Conservation (phyloP, 2,329 filamentous ascomycete species). For the Curvularia sp. region DNA sequence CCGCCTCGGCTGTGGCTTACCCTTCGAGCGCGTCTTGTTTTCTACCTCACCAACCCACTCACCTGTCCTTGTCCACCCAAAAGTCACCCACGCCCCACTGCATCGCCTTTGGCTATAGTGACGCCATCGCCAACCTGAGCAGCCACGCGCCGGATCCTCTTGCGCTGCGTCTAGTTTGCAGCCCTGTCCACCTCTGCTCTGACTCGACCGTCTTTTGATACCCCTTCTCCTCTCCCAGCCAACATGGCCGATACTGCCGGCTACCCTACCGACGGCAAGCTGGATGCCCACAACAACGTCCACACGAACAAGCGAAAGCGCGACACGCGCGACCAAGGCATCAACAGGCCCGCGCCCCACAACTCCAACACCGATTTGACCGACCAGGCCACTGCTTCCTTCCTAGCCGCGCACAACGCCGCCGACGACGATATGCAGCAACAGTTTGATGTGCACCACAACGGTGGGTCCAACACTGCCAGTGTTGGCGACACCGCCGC, state of each 20-base stretch:
- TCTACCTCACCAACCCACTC: conserved; percentile 21
- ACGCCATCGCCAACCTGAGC: conserved; percentile 1
- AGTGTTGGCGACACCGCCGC: conserved; percentile 66
- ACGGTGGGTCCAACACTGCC: conserved; percentile 59
- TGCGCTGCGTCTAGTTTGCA: neutral
- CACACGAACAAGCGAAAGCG: conserved; percentile 57
- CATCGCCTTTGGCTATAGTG: neutral
- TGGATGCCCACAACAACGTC: conserved; percentile 42
- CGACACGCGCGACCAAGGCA: conserved; percentile 54
- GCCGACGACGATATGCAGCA: conserved; percentile 54
- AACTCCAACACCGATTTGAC: conserved; percentile 45
- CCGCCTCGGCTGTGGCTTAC: conserved; percentile 23
- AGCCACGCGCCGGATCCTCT: conserved; percentile 8
- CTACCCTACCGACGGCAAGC: conserved; percentile 48
- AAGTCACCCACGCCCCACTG: neutral
- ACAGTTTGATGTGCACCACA: conserved; percentile 58
- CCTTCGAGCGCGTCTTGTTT: conserved; percentile 31
- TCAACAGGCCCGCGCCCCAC: conserved; percentile 48
- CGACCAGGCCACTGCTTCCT: conserved; percentile 50
- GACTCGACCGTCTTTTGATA: conserved; percentile 2
- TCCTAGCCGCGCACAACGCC: conserved; percentile 52
- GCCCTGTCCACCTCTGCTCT: neutral
- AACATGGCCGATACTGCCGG: conserved; percentile 50
- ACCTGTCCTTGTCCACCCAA: conserved; percentile 16
- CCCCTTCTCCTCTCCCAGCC: neutral